Evolutionary conservation across 1,139 yeast species (phyloP).

Genomic region (Meyerozyma elateridarum): DNA sequence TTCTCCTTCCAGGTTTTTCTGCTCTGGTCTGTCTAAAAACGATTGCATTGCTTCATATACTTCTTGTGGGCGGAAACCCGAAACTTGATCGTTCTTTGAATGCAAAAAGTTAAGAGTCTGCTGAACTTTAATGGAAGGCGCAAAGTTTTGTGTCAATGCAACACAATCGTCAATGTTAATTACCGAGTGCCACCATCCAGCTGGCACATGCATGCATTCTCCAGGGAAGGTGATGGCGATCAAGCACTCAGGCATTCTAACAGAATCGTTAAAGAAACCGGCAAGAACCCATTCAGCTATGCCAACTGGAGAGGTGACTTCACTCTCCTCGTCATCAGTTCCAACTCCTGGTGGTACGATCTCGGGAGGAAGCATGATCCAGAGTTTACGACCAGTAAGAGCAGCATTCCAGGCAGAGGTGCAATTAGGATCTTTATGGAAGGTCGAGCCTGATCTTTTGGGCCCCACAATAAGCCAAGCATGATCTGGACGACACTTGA

Average conservation of each 20-base stretch:
- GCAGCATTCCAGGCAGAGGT: slow-evolving; percentile 91
- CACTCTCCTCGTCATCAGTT: slow-evolving; percentile 73
- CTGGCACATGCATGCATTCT: slow-evolving; percentile 83
- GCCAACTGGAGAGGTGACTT: slow-evolving; percentile 88
- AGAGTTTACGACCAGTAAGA: slow-evolving; percentile 68
- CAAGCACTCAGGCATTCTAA: slow-evolving; percentile 44
- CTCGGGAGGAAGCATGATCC: slow-evolving; percentile 85
- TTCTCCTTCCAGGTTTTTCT: slow-evolving; percentile 10
- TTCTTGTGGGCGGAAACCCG: slow-evolving; percentile 67
- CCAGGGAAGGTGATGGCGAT: slow-evolving; percentile 78
- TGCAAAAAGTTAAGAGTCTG: slow-evolving; percentile 64
- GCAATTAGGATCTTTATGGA: slow-evolving; percentile 88
- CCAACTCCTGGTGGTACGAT: slow-evolving; percentile 81
- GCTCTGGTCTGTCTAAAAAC: slow-evolving; percentile 14
- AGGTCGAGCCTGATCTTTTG: slow-evolving; percentile 75
- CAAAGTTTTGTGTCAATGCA: slow-evolving; percentile 84
- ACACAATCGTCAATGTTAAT: slow-evolving; percentile 75
- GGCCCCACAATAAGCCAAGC: slow-evolving; percentile 90
- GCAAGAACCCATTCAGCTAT: slow-evolving; percentile 86
- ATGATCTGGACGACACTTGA: slow-evolving; percentile 73
- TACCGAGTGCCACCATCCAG: slow-evolving; percentile 96
- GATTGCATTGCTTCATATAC: slow-evolving; percentile 35
- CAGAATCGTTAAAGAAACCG: slow-evolving; percentile 68
- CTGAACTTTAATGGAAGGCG: slow-evolving; percentile 57
- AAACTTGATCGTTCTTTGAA: slow-evolving; percentile 62